These are phyloP conservation scores for Euphrasia arctica DNA, from an alignment of 305 asterid genomes.

Conservation along the genomic window DNA sequence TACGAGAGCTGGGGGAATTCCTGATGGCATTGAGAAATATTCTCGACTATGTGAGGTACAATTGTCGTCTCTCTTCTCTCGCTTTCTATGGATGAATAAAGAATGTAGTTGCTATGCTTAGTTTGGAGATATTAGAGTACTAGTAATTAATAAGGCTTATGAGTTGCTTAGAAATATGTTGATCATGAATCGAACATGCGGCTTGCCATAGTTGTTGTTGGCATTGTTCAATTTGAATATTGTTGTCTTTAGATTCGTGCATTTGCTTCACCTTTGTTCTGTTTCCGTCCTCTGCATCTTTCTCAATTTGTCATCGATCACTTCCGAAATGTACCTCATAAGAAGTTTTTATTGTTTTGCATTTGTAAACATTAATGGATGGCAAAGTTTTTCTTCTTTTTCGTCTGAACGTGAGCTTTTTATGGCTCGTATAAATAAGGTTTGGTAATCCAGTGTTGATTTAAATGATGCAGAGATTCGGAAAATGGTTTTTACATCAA, in stretches of 20 bases:
- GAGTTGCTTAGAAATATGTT: background rate
- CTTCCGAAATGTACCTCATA: too few species aligned
- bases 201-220: background rate
- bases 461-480: too few species aligned
- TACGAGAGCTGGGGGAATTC: constrained; percentile 16
- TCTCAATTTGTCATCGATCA: background rate
- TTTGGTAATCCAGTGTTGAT: too few species aligned
- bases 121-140: too few species aligned
- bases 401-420: too few species aligned
- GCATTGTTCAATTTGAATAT: background rate
- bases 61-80: background rate
- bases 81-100: background rate
- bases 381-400: too few species aligned
- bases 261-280: too few species aligned
- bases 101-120: background rate
- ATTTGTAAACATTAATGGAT: too few species aligned
- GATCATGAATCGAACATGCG: background rate
- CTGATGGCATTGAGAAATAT: constrained; percentile 4
- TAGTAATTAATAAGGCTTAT: background rate
- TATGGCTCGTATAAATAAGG: too few species aligned
- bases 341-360: too few species aligned
- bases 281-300: background rate
- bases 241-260: background rate
- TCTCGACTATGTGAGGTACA: background rate
- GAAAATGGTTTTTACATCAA: too few species aligned